A percentile compares a stretch with the other conserved stretches of the same genome.
Conservation (phyloP, 2,329 filamentous ascomycete genomes). For the Elsinoe arachidis region DNA sequence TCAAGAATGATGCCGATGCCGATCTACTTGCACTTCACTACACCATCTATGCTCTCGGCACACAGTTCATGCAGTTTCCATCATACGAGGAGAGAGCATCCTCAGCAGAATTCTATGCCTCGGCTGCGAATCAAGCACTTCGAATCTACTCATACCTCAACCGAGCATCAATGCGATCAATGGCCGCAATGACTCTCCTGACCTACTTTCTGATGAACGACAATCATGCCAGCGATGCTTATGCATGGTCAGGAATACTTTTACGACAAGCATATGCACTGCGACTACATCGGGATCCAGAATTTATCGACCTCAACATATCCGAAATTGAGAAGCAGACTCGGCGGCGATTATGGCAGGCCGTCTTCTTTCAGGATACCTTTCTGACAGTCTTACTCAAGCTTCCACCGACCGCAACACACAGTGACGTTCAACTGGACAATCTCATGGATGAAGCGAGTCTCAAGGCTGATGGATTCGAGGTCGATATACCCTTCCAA, state of each 20-base stretch:
- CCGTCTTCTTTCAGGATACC: slow-evolving; percentile 70
- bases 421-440: slow-evolving; percentile 70
- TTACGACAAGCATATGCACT: slow-evolving; percentile 74
- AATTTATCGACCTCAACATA: slow-evolving; percentile 59
- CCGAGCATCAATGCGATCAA: slow-evolving; percentile 60
- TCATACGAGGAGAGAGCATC: slow-evolving; percentile 57
- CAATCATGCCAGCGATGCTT: slow-evolving; percentile 74
- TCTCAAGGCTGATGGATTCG: slow-evolving; percentile 41
- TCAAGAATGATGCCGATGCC: slow-evolving; percentile 56
- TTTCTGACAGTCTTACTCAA: slow-evolving; percentile 71
- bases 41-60: slow-evolving; percentile 68
- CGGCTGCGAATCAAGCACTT: slow-evolving; percentile 68
- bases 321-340: slow-evolving; percentile 67
- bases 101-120: slow-evolving; percentile 68
- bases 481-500: slow-evolving; percentile 50
- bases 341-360: slow-evolving; percentile 72
- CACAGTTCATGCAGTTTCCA: slow-evolving; percentile 59
- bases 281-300: slow-evolving; percentile 70
- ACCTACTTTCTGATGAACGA: slow-evolving; percentile 80
- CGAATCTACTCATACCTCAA: slow-evolving; percentile 70
- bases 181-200: slow-evolving; percentile 75
- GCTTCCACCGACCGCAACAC: slow-evolving; percentile 66
- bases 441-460: slow-evolving; percentile 60
- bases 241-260: slow-evolving; percentile 70
- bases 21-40: slow-evolving; percentile 65